Conservation (phyloP, 495 filamentous ascomycete species). For the Penicillium cinerascens region DNA sequence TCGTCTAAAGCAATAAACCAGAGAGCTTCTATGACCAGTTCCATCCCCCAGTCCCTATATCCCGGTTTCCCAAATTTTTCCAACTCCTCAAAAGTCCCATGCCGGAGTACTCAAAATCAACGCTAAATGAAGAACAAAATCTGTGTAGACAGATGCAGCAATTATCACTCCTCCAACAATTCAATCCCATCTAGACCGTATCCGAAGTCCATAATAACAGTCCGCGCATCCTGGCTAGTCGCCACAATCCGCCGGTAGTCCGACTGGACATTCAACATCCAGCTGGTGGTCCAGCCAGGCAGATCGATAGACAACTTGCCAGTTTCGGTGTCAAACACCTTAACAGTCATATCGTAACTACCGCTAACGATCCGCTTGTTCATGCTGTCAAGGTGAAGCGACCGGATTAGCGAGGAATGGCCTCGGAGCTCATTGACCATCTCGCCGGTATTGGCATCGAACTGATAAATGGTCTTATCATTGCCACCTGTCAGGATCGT, state of each 20-base stretch:
- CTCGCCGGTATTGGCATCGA: constrained; percentile 85
- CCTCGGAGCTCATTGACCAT: constrained; percentile 72
- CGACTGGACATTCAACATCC: constrained; percentile 92
- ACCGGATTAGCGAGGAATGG: constrained; percentile 78
- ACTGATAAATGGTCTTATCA: constrained; percentile 89
- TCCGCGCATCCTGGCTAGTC: constrained; percentile 88
- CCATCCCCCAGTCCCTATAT: not conserved
- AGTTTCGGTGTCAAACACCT: constrained; percentile 79
- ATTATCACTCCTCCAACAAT: constrained; percentile 41
- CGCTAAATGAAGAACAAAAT: constrained; percentile 14
- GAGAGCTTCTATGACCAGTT: constrained; percentile 9
- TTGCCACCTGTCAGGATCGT: constrained; percentile 92
- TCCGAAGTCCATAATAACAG: constrained; percentile 80
- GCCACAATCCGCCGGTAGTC: constrained; percentile 92
- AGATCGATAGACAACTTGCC: constrained; percentile 72
- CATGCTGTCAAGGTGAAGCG: constrained; percentile 78
- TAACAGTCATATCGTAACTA: constrained; percentile 91
- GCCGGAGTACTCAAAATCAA: constrained; percentile 8
- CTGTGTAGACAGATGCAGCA: constrained; percentile 12
- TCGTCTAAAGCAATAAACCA: not conserved
- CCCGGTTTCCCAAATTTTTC: constrained; percentile 6
- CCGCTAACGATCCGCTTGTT: constrained; percentile 84
- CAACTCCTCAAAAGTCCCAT: constrained; percentile 8
- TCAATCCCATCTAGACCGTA: constrained; percentile 49
- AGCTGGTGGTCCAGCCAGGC: constrained; percentile 87